Conservation (phyloP, 192 early-diverging fungal genomes). For the Mortierella antarctica region DNA sequence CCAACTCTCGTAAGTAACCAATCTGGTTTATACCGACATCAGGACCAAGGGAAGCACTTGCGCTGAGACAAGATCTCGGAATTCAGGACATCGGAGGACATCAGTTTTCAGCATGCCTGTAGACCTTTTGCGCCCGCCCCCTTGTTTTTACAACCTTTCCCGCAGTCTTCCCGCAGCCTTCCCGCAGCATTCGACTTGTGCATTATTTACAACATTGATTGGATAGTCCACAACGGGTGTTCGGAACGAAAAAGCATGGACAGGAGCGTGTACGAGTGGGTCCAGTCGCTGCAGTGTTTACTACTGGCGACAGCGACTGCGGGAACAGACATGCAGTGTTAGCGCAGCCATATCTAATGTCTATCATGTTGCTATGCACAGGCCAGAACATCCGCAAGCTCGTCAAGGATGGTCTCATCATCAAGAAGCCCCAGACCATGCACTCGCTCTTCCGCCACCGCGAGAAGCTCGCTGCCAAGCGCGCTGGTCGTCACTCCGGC, state of each 20-base stretch:
- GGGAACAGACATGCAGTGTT: not conserved
- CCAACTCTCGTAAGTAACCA: constrained; percentile 92
- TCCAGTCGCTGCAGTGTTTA: constrained; percentile 14
- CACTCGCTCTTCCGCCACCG: constrained; percentile 96
- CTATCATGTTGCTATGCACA: constrained; percentile 20
- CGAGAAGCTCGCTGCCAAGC: constrained; percentile 92
- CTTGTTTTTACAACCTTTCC: too few relatives aligned
- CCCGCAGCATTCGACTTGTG: too few relatives aligned
- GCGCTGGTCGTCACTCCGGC: constrained; percentile 95
- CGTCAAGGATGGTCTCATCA: constrained; percentile 96
- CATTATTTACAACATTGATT: too few relatives aligned
- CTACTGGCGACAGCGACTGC: not conserved
- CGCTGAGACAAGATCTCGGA: too few relatives aligned
- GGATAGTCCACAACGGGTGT: too few relatives aligned
- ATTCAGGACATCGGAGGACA: too few relatives aligned
- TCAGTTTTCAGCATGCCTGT: too few relatives aligned
- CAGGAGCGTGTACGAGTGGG: not conserved
- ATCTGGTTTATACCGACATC: too few relatives aligned
- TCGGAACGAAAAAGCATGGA: too few relatives aligned
- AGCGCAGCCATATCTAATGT: not conserved
- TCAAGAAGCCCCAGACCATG: constrained; percentile 89
- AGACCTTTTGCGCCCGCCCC: too few relatives aligned
- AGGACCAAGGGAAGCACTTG: too few relatives aligned
- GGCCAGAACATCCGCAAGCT: constrained; percentile 97
- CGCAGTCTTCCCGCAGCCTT: too few relatives aligned